Conservation (phyloP, 768 basidiomycete species). For the Mycena capillaripes region DNA sequence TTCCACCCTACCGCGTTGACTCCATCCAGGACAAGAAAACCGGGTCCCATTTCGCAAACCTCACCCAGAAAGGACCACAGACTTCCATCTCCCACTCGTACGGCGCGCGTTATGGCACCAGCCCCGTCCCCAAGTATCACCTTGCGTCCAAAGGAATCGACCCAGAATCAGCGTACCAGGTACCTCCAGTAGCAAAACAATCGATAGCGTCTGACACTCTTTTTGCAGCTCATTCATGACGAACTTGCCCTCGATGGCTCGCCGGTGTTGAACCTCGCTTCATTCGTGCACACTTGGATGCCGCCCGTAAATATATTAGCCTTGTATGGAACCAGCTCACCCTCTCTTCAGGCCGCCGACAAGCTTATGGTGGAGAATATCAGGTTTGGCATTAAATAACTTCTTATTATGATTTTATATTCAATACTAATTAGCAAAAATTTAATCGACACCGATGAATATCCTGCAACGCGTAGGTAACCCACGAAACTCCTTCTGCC, state of each 20-base stretch:
- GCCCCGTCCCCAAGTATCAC: conserved; percentile 78
- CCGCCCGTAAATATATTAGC: no score
- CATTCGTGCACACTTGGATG: conserved; percentile 64
- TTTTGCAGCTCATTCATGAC: conserved; percentile 60
- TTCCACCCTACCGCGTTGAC: conserved; percentile 7
- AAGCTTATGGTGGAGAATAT: conserved; percentile 74
- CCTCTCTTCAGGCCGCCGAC: conserved; percentile 52
- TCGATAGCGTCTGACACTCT: conserved; percentile 47
- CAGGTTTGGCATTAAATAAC: no score
- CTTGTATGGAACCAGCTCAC: neutral
- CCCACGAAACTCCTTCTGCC: neutral
- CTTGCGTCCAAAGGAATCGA: conserved; percentile 60
- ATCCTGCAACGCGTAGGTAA: conserved; percentile 70
- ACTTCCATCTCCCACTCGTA: conserved; percentile 59
- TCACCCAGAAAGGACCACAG: conserved; percentile 51
- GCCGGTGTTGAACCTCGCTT: conserved; percentile 74
- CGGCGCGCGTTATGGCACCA: conserved; percentile 75
- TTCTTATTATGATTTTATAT: no score
- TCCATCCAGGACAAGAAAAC: conserved; percentile 62
- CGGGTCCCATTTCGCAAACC: conserved; percentile 44
- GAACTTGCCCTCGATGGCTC: conserved; percentile 77
- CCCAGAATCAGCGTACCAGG: conserved; percentile 68
- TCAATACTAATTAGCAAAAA: no score
- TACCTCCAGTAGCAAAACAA: no score
- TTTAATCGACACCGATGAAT: conserved; percentile 74